Conservation (phyloP, 306 rosid genomes). For the Crataegus laevigata region DNA sequence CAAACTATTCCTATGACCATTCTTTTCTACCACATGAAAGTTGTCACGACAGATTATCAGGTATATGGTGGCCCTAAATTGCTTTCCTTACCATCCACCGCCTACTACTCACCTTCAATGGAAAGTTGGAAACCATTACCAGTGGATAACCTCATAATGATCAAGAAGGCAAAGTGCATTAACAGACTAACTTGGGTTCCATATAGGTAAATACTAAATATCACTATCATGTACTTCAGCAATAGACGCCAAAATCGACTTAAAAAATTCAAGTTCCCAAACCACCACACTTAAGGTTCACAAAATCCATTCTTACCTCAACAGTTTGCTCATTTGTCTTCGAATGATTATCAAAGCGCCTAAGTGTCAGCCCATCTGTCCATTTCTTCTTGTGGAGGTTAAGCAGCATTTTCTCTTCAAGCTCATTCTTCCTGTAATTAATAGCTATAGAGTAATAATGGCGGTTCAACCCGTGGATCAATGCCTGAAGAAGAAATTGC, state of each 20-base stretch:
- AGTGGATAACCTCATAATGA: not conserved
- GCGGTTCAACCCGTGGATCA: conserved; percentile 92
- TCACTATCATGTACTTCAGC: no score
- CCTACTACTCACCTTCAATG: not conserved
- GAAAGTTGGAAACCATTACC: not conserved
- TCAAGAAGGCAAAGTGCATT: not conserved
- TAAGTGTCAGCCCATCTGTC: conserved; percentile 85
- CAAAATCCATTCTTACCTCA: conserved; percentile 42
- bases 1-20: not conserved
- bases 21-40: not conserved
- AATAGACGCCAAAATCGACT: not conserved
- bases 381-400: conserved; percentile 97
- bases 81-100: not conserved
- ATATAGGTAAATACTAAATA: not conserved
- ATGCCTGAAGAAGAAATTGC: conserved; percentile 48
- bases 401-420: conserved; percentile 90
- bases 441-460: conserved; percentile 91
- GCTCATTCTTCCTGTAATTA: conserved; percentile 88
- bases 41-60: not conserved
- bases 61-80: not conserved
- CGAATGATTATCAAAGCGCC: conserved; percentile 76
- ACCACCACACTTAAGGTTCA: not conserved
- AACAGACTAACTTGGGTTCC: not conserved
- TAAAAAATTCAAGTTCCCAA: not conserved
- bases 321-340: conserved; percentile 93